Percentiles rank a stretch among this genome's conserved stretches.
Conservation (phyloP, 306 rosid genomes). For the Vachellia pachyceras region DNA sequence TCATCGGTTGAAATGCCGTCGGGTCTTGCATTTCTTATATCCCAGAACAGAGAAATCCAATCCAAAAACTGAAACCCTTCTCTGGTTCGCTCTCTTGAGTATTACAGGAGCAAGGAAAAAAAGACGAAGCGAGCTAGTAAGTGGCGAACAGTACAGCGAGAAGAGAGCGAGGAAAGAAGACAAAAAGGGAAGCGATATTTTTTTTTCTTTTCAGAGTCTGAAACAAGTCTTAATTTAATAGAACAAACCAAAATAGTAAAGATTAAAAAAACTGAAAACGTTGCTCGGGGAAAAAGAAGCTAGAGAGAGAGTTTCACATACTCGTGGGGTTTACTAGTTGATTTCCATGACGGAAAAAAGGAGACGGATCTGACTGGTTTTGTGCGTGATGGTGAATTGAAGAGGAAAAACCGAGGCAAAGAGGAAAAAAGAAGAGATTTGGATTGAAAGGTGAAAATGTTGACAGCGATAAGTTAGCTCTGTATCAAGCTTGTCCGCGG, state of each 20-base stretch:
- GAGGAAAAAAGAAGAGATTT: constrained; percentile 22
- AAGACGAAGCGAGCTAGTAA: too few species aligned
- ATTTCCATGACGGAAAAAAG: constrained; percentile 3
- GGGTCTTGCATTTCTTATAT: constrained; percentile 72
- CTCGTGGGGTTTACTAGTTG: neutral
- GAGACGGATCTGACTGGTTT: constrained; percentile 15
- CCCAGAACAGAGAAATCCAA: neutral
- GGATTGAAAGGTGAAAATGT: constrained; percentile 9
- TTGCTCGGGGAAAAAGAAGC: constrained; percentile 4
- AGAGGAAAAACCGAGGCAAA: neutral
- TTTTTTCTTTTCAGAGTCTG: neutral
- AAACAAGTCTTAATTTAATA: constrained; percentile 23
- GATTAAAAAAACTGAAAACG: neutral
- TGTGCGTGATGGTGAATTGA: neutral
- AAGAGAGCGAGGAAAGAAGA: too few species aligned
- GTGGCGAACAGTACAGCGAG: too few species aligned
- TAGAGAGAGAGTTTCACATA: neutral
- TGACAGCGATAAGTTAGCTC: constrained; percentile 43
- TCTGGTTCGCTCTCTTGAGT: too few species aligned
- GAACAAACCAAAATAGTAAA: constrained; percentile 29
- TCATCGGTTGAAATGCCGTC: constrained; percentile 49
- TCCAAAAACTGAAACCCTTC: neutral
- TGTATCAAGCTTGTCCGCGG: constrained; percentile 44
- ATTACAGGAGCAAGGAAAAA: too few species aligned
- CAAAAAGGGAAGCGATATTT: constrained; percentile 40